Percentiles rank a stretch among this genome's conserved stretches.
phyloP scores from a whole-genome alignment of 352 stramenopile species.

The Albugo laibachii region DNA sequence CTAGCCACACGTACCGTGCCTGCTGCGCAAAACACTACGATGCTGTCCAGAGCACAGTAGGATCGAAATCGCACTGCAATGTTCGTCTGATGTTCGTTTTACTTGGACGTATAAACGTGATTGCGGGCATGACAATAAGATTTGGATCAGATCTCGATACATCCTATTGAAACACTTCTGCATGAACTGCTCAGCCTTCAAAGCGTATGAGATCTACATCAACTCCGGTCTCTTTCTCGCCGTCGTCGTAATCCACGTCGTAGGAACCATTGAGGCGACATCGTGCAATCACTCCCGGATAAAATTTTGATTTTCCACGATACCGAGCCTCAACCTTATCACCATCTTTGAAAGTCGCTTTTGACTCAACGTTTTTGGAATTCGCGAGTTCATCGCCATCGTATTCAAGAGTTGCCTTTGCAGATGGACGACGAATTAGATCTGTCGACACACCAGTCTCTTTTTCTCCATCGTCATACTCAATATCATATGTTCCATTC shows the following conservation, averaged over 20 bases:
- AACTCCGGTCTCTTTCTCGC: slow-evolving; percentile 32
- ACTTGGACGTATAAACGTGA: too few species aligned
- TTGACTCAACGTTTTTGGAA: slow-evolving; percentile 5
- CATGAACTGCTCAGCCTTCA: too few species aligned
- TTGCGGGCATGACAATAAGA: too few species aligned
- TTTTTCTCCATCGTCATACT: slow-evolving; percentile 36
- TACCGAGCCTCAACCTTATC: slow-evolving; percentile 26
- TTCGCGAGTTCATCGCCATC: slow-evolving; percentile 1
- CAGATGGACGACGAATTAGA: slow-evolving; percentile 11
- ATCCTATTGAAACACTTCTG: too few species aligned
- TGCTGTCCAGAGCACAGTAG: too few species aligned
- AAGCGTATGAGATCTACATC: slow-evolving; percentile 9
- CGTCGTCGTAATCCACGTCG: slow-evolving; percentile 55
- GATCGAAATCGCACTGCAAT: too few species aligned
- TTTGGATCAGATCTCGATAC: too few species aligned
- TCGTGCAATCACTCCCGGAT: slow-evolving; percentile 20
- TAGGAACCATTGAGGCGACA: slow-evolving; percentile 27
- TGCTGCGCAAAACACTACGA: too few species aligned
- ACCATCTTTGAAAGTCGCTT: slow-evolving; percentile 7
- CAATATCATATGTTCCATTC: slow-evolving; percentile 29
- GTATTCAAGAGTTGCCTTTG: not conserved
- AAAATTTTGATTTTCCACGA: slow-evolving; percentile 29
- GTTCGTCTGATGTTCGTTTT: too few species aligned
- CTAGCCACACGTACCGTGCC: too few species aligned
- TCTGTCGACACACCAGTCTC: slow-evolving; percentile 14